These are phyloP conservation scores for Backusella tuberculispora DNA, from an alignment of 192 early-diverging fungal genomes.

Conservation along the genomic window DNA sequence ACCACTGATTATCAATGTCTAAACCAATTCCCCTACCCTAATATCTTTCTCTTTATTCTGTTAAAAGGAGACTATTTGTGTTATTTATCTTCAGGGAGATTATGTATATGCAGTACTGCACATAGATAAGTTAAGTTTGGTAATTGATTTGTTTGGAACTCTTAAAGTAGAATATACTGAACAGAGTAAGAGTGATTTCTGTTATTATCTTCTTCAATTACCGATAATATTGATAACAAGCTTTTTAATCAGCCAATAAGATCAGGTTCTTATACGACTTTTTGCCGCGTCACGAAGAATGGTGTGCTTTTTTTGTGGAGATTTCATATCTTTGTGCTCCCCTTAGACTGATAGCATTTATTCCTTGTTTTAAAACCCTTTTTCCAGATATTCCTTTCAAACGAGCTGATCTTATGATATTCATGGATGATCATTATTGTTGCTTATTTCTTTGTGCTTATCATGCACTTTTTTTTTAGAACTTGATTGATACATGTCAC, in stretches of 20 bases:
- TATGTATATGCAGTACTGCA: conserved; percentile 20
- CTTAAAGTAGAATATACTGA: conserved; percentile 19
- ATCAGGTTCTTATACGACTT: not conserved
- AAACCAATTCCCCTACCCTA: conserved; percentile 1
- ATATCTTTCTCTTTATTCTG: not conserved
- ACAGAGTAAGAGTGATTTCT: not conserved
- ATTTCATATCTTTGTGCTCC: conserved; percentile 17
- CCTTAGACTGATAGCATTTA: conserved; percentile 8
- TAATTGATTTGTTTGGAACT: conserved; percentile 9
- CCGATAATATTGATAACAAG: conserved; percentile 17
- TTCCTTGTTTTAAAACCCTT: conserved; percentile 11
- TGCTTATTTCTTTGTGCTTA: conserved; percentile 13
- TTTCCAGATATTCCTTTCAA: conserved; percentile 15
- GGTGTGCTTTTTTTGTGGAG: conserved; percentile 15
- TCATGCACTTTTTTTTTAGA: not conserved
- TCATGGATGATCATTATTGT: conserved; percentile 16
- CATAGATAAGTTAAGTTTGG: conserved; percentile 16
- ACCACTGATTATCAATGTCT: not conserved
- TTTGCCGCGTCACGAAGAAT: conserved; percentile 13
- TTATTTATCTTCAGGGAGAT: conserved; percentile 4
- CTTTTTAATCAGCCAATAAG: conserved; percentile 11
- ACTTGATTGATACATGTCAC: not conserved
- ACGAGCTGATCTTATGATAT: conserved; percentile 2
- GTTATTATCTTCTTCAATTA: not conserved
- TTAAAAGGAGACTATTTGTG: conserved; percentile 15